Evolutionary conservation across 2,329 filamentous ascomycete species (phyloP).

Genomic region (Aspergillus sp.): DNA sequence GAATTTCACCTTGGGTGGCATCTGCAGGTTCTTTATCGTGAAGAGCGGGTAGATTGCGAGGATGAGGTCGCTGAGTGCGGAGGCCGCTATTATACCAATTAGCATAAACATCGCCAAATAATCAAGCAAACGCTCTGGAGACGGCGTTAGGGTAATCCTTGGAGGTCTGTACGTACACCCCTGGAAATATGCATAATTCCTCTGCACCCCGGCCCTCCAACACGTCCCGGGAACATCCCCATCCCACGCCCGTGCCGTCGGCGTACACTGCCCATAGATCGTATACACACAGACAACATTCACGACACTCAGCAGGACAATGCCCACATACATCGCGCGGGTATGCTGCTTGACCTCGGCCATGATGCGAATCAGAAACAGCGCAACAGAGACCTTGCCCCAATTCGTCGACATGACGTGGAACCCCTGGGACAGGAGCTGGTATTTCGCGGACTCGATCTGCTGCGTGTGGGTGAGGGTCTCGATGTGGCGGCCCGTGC

Average conservation of each 20-base stretch:
- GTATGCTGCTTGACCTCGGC: constrained; percentile 16
- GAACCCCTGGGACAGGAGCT: constrained; percentile 20
- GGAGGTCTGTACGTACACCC: constrained; percentile 7
- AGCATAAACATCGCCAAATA: not conserved
- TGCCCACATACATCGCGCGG: constrained; percentile 10
- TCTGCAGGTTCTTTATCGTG: constrained; percentile 18
- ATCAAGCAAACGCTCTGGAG: too few relatives aligned
- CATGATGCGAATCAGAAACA: constrained; percentile 22
- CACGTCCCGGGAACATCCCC: constrained; percentile 5
- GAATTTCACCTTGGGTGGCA: constrained; percentile 20
- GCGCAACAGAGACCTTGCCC: constrained; percentile 21
- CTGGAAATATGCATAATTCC: constrained; percentile 22
- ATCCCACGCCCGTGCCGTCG: constrained; percentile 10
- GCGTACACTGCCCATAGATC: constrained; percentile 21
- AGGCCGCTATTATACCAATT: constrained; percentile 7
- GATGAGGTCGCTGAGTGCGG: constrained; percentile 16
- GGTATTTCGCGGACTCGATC: constrained; percentile 13
- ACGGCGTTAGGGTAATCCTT: too few relatives aligned
- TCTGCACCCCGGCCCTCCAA: constrained; percentile 11
- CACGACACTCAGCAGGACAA: constrained; percentile 6
- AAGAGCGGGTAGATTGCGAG: constrained; percentile 20
- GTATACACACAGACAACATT: constrained; percentile 13
- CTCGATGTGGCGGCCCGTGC: constrained; percentile 16
- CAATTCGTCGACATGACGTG: constrained; percentile 23
- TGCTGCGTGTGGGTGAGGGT: not conserved